A percentile compares a stretch with the other conserved stretches of the same genome.
Evolutionary conservation across 257 asterid species (phyloP).

Genomic region (Phtheirospermum japonicum): DNA sequence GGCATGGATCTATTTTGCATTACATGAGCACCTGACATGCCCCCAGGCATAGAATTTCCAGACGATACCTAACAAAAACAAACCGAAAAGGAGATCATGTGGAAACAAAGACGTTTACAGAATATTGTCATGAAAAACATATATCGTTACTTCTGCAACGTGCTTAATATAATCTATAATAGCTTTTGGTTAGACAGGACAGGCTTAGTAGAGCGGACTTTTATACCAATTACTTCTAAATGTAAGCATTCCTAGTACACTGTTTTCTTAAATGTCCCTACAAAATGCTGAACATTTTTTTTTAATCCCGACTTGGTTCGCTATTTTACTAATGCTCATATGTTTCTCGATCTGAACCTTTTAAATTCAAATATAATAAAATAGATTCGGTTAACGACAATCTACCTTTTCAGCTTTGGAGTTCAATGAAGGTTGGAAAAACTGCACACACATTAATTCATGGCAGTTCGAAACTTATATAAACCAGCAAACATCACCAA

Average conservation of each 20-base stretch:
- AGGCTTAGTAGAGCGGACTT: slow-evolving; percentile 3
- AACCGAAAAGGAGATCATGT: slow-evolving; percentile 14
- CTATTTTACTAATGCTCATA: not conserved
- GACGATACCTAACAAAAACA: slow-evolving; percentile 57
- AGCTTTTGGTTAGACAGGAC: slow-evolving; percentile 9
- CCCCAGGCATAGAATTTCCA: slow-evolving; percentile 62
- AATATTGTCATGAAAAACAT: slow-evolving; percentile 8
- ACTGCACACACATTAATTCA: not conserved
- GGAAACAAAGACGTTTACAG: slow-evolving; percentile 16
- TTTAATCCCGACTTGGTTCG: not conserved
- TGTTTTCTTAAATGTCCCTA: slow-evolving; percentile 6
- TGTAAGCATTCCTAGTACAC: not conserved
- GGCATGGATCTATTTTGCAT: slow-evolving; percentile 79
- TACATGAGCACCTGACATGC: slow-evolving; percentile 70
- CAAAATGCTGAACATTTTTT: slow-evolving; percentile 4
- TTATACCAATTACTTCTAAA: slow-evolving; percentile 8
- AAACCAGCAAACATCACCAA: not conserved
- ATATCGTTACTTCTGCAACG: not conserved
- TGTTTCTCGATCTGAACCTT: slow-evolving; percentile 1
- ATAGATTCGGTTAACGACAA: not conserved
- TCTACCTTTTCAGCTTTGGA: not conserved
- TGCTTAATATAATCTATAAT: slow-evolving; percentile 1
- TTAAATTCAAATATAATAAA: not conserved
- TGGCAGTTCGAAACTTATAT: slow-evolving; percentile 5
- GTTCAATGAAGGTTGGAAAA: not conserved